These are phyloP conservation scores for Phycomyces nitens DNA, from an alignment of 192 early-diverging fungal genomes.

Conservation along the genomic window DNA sequence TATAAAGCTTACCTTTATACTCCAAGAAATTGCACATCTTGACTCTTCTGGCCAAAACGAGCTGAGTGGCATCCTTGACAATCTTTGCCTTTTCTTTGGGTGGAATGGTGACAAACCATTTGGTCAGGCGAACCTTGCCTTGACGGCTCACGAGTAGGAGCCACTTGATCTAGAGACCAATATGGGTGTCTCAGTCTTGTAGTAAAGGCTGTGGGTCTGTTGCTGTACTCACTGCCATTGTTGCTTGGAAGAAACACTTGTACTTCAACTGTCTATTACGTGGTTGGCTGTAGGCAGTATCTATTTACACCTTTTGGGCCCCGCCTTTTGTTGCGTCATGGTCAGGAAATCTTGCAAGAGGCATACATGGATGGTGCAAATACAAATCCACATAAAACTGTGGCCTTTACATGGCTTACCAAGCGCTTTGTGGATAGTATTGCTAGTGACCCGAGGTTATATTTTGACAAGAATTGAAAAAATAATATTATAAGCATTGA, in stretches of 20 bases:
- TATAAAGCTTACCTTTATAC: conserved; percentile 67
- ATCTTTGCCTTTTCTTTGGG: conserved; percentile 93
- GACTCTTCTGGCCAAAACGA: conserved; percentile 80
- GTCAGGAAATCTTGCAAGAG: neutral
- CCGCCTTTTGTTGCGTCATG: neutral
- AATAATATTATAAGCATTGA: too few relatives aligned
- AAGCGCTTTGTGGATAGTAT: too few relatives aligned
- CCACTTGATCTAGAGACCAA: conserved; percentile 60
- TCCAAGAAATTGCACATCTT: conserved; percentile 99
- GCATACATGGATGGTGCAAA: neutral
- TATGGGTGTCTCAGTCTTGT: neutral
- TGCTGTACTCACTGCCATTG: neutral
- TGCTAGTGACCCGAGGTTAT: too few relatives aligned
- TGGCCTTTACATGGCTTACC: too few relatives aligned
- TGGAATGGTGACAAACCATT: conserved; percentile 75
- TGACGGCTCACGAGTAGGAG: conserved; percentile 77
- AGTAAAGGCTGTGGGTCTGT: neutral
- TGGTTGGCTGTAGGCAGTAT: neutral
- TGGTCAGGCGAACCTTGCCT: conserved; percentile 77
- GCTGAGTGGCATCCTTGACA: conserved; percentile 89
- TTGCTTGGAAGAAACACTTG: neutral
- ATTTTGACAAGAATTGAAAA: too few relatives aligned
- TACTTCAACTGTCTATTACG: neutral
- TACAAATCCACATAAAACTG: neutral
- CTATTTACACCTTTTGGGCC: neutral